phyloP scores from a whole-genome alignment of 306 rosid species.

The Acacia acuminata region DNA sequence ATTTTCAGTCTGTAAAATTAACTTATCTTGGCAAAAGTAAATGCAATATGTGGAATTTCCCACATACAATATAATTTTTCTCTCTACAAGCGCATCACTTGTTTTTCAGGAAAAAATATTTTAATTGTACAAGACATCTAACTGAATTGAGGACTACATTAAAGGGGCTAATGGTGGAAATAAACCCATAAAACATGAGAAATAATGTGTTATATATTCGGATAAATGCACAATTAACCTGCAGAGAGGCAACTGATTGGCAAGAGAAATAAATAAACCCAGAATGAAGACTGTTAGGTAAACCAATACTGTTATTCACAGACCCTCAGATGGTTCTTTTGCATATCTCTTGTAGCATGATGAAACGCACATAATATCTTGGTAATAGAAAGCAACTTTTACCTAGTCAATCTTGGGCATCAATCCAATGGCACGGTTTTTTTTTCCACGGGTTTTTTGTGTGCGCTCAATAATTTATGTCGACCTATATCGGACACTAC shows the following conservation, averaged over 20 bases:
- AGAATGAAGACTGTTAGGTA: not conserved
- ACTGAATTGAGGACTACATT: not conserved
- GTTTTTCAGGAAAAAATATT: not conserved
- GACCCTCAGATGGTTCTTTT: slow-evolving; percentile 20
- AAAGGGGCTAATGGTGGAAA: not conserved
- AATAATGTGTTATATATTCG: too few species aligned
- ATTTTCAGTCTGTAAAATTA: not conserved
- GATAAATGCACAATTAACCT: slow-evolving; percentile 8
- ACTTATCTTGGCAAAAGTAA: not conserved
- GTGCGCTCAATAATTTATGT: slow-evolving; percentile 90
- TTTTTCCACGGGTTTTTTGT: slow-evolving; percentile 65
- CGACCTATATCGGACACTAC: slow-evolving; percentile 65
- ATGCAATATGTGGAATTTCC: not conserved
- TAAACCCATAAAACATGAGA: not conserved
- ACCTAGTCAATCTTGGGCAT: slow-evolving; percentile 99
- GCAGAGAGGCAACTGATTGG: not conserved
- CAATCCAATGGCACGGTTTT: slow-evolving; percentile 87
- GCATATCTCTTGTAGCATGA: not conserved
- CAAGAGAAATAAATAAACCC: not conserved
- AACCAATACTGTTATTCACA: not conserved
- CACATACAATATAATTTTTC: not conserved
- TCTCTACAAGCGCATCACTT: not conserved
- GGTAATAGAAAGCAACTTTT: slow-evolving; percentile 12
- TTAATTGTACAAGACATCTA: not conserved
- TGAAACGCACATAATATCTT: not conserved